Percentiles rank a stretch among this genome's conserved stretches.
Evolutionary conservation across 805 yeast species (phyloP).

Genomic region (Candida endomychidarum): DNA sequence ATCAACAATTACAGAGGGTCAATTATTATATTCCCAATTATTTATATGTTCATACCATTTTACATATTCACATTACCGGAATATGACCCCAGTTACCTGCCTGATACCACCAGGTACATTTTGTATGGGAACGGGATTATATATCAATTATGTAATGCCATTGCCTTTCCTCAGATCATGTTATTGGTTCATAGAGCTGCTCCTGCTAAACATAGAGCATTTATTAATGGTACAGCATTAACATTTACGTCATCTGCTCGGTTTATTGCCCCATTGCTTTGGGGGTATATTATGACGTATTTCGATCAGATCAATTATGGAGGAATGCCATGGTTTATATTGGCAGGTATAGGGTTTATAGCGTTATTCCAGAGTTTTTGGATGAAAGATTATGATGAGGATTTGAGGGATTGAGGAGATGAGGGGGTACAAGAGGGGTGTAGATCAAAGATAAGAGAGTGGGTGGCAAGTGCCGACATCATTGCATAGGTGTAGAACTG

Average conservation of each 20-base stretch:
- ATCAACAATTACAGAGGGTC: conserved; percentile 44
- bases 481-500: too few species aligned
- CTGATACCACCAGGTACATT: conserved; percentile 17
- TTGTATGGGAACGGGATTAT: conserved; percentile 29
- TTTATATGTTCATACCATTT: conserved; percentile 49
- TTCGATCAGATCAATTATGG: conserved; percentile 25
- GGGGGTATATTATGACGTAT: conserved; percentile 48
- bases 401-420: conserved; percentile 5
- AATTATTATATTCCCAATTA: conserved; percentile 42
- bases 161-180: conserved; percentile 53
- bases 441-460: too few species aligned
- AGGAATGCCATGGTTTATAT: conserved; percentile 32
- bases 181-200: conserved; percentile 56
- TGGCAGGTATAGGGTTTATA: conserved; percentile 23
- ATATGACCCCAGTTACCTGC: conserved; percentile 28
- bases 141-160: conserved; percentile 40
- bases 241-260: conserved; percentile 55
- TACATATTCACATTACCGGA: conserved; percentile 42
- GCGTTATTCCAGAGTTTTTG: conserved; percentile 22
- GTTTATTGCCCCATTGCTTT: conserved; percentile 53
- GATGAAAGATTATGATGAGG: conserved; percentile 26
- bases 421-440: too few species aligned
- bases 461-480: too few species aligned
- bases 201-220: conserved; percentile 53
- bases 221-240: conserved; percentile 58